These are phyloP conservation scores for Lizanozyma gosingica DNA, from an alignment of 1,139 yeast genomes.

Conservation along the genomic window DNA sequence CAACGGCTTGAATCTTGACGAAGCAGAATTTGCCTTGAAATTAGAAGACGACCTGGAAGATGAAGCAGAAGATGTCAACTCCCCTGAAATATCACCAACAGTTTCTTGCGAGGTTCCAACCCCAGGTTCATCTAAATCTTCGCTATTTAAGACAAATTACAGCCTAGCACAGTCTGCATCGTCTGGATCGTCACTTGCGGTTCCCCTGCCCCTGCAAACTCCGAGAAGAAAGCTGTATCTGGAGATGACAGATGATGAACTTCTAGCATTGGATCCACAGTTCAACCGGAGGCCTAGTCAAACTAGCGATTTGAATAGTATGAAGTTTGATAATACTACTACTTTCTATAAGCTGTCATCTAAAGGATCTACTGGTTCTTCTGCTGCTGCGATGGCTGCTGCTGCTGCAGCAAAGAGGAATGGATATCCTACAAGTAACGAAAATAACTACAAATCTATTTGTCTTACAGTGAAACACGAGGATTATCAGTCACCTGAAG, in stretches of 20 bases:
- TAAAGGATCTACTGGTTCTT: conserved; percentile 8
- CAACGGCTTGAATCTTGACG: background rate
- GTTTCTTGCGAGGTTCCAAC: conserved; percentile 9
- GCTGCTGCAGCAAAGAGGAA: conserved; percentile 3
- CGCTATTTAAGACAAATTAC: background rate
- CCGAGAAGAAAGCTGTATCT: conserved; percentile 29
- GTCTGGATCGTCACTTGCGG: background rate
- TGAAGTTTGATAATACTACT: background rate
- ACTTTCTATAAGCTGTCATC: conserved; percentile 25
- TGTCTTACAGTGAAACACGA: conserved; percentile 30
- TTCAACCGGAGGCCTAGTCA: conserved; percentile 8
- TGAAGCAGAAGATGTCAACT: background rate
- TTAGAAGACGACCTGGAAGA: background rate
- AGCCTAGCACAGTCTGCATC: background rate
- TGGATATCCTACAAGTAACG: conserved; percentile 27
- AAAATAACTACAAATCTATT: conserved; percentile 33
- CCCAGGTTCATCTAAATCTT: background rate
- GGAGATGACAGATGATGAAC: conserved; percentile 36
- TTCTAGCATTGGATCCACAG: conserved; percentile 37
- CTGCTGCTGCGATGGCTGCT: conserved; percentile 4
- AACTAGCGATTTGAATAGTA: background rate
- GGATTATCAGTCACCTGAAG: conserved; percentile 14
- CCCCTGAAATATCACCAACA: conserved; percentile 17
- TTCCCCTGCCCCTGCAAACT: conserved; percentile 2
- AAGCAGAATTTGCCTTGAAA: background rate